These are phyloP conservation scores for Fusarium irregulare DNA, from an alignment of 2,329 filamentous ascomycete species.

Conservation along the genomic window DNA sequence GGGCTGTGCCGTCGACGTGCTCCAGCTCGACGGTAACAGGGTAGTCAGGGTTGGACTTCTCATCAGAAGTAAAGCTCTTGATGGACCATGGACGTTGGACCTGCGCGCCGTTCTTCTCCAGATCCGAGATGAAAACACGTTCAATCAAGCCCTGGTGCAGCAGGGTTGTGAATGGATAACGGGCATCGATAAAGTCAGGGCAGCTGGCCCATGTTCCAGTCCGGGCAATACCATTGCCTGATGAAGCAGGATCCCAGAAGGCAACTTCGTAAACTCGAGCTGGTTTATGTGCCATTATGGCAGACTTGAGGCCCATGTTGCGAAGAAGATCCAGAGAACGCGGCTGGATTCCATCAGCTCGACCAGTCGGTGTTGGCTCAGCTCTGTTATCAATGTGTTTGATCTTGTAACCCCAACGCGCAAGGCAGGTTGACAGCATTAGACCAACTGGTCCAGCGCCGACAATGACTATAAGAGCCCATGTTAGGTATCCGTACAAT, in stretches of 20 bases:
- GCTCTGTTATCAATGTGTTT: constrained; percentile 94
- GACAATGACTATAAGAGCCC: constrained; percentile 73
- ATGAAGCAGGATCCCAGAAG: constrained; percentile 74
- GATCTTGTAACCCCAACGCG: constrained; percentile 93
- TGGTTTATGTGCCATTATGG: constrained; percentile 87
- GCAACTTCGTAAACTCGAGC: constrained; percentile 85
- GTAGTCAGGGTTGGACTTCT: constrained; percentile 69
- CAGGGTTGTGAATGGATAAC: constrained; percentile 77
- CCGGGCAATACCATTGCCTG: constrained; percentile 68
- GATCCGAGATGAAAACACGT: constrained; percentile 73
- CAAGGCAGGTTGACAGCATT: constrained; percentile 86
- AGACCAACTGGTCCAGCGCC: constrained; percentile 91
- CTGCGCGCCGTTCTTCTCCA: constrained; percentile 69
- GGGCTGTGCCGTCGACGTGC: constrained; percentile 77
- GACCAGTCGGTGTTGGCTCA: constrained; percentile 85
- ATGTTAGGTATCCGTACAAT: constrained; percentile 37
- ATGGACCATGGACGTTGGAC: constrained; percentile 76
- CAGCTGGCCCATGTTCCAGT: constrained; percentile 87
- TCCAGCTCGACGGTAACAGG: constrained; percentile 83
- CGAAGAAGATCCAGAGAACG: constrained; percentile 86
- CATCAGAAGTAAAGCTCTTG: constrained; percentile 68
- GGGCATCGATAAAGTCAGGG: constrained; percentile 81
- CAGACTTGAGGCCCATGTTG: constrained; percentile 89
- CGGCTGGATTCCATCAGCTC: constrained; percentile 92
- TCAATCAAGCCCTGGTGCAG: constrained; percentile 79